These are phyloP conservation scores for Podospora bellae-mahoneyi DNA, from an alignment of 495 filamentous ascomycete genomes.

Conservation along the genomic window DNA sequence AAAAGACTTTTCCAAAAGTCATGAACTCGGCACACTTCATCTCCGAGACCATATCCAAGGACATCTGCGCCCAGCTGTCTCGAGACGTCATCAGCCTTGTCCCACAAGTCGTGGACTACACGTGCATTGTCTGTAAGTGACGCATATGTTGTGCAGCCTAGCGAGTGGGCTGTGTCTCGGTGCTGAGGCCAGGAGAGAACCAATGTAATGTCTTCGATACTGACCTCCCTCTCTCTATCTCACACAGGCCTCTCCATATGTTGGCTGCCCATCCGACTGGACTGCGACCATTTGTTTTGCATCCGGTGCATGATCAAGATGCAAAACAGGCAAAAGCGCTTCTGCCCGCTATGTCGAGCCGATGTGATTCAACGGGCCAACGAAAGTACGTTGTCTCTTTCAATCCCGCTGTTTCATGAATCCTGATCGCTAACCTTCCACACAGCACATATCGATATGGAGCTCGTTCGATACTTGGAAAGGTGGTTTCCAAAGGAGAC, in stretches of 20 bases:
- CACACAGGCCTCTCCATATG: conserved; percentile 48
- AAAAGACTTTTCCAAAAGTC: conserved; percentile 48
- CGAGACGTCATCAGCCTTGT: conserved; percentile 61
- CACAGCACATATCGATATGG: conserved; percentile 57
- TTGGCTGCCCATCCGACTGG: conserved; percentile 63
- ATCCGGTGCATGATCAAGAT: conserved; percentile 69
- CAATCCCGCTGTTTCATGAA: neutral
- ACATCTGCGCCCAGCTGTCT: conserved; percentile 62
- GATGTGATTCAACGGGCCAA: conserved; percentile 59
- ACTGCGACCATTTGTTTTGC: conserved; percentile 67
- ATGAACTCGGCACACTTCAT: conserved; percentile 50
- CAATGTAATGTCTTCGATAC: neutral
- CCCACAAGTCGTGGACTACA: conserved; percentile 68
- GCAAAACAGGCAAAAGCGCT: conserved; percentile 55
- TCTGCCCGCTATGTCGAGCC: conserved; percentile 66
- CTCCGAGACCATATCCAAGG: conserved; percentile 57
- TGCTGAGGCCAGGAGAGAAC: neutral
- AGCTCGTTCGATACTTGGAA: conserved; percentile 40
- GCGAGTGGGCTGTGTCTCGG: neutral
- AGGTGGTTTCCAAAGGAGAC: conserved; percentile 67
- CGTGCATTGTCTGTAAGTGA: conserved; percentile 65
- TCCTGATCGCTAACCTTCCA: neutral
- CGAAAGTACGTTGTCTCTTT: conserved; percentile 37
- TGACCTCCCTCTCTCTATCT: neutral
- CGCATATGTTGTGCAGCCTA: neutral